Base-by-base conservation (phyloP, 1,139 yeast genomes). In the Yarrowia galli region DNA sequence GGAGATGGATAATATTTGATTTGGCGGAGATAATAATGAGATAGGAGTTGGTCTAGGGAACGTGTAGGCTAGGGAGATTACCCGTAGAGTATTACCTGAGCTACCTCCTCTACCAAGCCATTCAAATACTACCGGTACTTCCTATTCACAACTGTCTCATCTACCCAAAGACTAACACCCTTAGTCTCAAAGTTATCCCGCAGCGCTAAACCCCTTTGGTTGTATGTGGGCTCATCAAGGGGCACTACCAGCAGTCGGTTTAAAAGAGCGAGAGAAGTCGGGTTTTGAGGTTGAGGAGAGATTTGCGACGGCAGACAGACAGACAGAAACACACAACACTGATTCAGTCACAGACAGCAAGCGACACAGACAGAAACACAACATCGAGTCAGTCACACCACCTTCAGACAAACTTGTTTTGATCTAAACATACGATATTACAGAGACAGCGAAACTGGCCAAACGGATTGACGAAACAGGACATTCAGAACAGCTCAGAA, bases 131-230 rank as follows among this genome's bases (percentile, higher is more conserved):
- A n/a, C n/a, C n/a, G n/a, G n/a, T n/a, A n/a, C n/a, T n/a, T 25
- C 28, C 7, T 25, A 10, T 28, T 10, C 9, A 12, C 16, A 35
- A 35, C 38, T 35, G 10, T 32, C 38, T 15, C 49, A 23, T 28
- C 15, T 7, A 38, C 32, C 12, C 22, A 23, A 54, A 54, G 36
- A 16, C n/a, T 40, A 54, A 54, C 46, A 38, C 46, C 61, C 61
- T 54, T 54, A 54, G 46, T 28, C 61, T 54, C 61, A 23, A 54
- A 40, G 61, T 54, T 54, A 54, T 54, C 61, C 61, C 61, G 48
- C 61, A 54, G 48, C n/a, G 48, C 61, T 36, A 53, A 40, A 54
- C 61, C 61, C 61, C 61, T 54, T 54, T 54, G 60, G 60, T 54
- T 36, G 58, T 38, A n/a, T 40, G 46, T 54, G 36, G 61, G 61